phyloP scores from a whole-genome alignment of 148 eudicot genomes.

The Heliamphora exappendiculata region DNA sequence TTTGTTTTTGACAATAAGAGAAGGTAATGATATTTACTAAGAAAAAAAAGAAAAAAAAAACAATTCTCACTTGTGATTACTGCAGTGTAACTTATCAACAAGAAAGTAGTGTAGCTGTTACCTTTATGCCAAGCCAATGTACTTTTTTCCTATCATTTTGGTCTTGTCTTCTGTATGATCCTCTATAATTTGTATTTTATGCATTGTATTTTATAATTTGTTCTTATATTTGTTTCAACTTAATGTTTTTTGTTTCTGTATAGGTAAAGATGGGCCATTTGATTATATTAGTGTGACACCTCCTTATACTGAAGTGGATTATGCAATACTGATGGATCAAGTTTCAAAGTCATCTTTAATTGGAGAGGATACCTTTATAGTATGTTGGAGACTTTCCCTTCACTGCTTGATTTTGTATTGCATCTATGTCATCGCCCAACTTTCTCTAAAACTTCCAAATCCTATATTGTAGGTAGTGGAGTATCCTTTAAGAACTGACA shows the following conservation, averaged over 20 bases:
- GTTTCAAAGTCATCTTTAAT: constrained; percentile 58
- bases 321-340: constrained; percentile 70
- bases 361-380: constrained; percentile 78
- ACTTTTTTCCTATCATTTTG: background rate
- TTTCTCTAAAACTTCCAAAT: constrained; percentile 3
- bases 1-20: too few species aligned
- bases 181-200: background rate
- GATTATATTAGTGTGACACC: constrained; percentile 94
- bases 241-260: constrained; percentile 17
- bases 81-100: background rate
- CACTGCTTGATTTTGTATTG: background rate
- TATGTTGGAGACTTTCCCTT: constrained; percentile 30
- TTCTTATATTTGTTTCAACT: background rate
- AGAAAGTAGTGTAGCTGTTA: background rate
- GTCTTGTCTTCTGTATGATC: background rate
- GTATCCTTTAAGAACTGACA: constrained; percentile 70
- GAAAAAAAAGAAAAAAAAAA: too few species aligned
- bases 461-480: constrained; percentile 58
- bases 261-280: constrained; percentile 57
- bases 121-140: background rate
- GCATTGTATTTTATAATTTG: background rate
- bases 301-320: constrained; percentile 80
- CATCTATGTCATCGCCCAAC: background rate
- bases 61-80: background rate
- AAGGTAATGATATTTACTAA: too few species aligned